phyloP scores from a whole-genome alignment of 805 yeast genomes.

The Starmerella tilneyi region DNA sequence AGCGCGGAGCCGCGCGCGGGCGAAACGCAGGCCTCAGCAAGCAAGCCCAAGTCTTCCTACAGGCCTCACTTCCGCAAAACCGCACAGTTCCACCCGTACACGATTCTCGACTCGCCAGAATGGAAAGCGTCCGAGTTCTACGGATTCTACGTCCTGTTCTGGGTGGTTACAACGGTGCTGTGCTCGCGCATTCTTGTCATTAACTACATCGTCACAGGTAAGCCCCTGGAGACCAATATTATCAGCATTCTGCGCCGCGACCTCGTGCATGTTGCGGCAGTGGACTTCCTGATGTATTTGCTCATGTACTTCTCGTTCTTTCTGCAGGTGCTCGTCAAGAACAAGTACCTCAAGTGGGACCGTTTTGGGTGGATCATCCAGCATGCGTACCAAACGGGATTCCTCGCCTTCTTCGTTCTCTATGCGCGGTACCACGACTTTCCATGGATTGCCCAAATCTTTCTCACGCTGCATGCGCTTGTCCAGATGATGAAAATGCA shows the following conservation, averaged over 20 bases:
- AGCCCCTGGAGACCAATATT: constrained; percentile 44
- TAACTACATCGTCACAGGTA: constrained; percentile 41
- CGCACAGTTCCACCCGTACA: constrained; percentile 22
- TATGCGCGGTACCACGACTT: constrained; percentile 48
- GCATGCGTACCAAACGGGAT: constrained; percentile 45
- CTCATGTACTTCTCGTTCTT: constrained; percentile 49
- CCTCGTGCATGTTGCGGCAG: constrained; percentile 53
- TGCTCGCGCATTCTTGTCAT: constrained; percentile 41
- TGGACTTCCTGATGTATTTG: constrained; percentile 68
- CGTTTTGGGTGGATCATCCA: constrained; percentile 55
- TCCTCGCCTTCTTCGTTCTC: constrained; percentile 43
- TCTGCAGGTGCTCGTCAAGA: constrained; percentile 47
- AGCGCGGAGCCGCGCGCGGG: no score
- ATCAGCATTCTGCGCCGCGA: constrained; percentile 50
- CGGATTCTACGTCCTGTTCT: constrained; percentile 64
- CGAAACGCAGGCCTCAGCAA: no score
- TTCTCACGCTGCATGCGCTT: constrained; percentile 68
- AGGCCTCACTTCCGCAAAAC: constrained; percentile 22
- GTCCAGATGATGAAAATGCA: constrained; percentile 93
- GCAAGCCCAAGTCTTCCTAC: no score
- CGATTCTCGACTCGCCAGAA: constrained; percentile 28
- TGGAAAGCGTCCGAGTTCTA: constrained; percentile 38
- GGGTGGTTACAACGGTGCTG: constrained; percentile 27
- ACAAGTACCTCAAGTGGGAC: constrained; percentile 48
- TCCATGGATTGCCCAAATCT: constrained; percentile 89